These are phyloP conservation scores for Salix suchowensis DNA, from an alignment of 345 rosid species.

Conservation along the genomic window DNA sequence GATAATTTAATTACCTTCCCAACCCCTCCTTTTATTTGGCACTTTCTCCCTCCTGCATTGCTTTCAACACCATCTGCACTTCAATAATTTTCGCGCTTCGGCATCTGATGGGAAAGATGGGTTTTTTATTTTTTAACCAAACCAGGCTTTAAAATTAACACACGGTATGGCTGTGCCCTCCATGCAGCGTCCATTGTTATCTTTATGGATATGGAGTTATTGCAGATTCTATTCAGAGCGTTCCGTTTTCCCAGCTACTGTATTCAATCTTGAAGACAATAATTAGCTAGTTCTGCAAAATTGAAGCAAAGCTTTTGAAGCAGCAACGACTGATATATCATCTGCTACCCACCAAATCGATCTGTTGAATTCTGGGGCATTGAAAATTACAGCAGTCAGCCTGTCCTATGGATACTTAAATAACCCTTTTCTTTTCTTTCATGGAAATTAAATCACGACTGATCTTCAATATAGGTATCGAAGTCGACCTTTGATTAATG, in stretches of 20 bases:
- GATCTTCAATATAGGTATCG: too few species aligned
- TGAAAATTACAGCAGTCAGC: too few species aligned
- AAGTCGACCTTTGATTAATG: too few species aligned
- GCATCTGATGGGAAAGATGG: not conserved
- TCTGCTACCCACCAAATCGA: too few species aligned
- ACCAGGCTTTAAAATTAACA: not conserved
- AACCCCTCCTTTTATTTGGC: not conserved
- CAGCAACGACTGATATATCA: not conserved
- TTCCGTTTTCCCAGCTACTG: not conserved
- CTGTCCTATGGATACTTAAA: too few species aligned
- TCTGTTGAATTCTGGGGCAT: too few species aligned
- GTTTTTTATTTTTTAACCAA: not conserved
- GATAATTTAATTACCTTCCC: not conserved
- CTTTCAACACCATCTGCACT: slow-evolving; percentile 10
- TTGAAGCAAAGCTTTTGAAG: not conserved
- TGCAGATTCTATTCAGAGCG: not conserved
- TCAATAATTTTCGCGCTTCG: not conserved
- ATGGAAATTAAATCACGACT: too few species aligned
- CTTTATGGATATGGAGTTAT: not conserved
- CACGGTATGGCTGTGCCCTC: not conserved
- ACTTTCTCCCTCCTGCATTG: not conserved
- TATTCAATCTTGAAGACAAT: not conserved
- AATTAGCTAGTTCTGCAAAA: not conserved
- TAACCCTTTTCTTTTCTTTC: too few species aligned
- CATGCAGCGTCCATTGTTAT: slow-evolving; percentile 6